These are phyloP conservation scores for Lachnellula arida DNA, from an alignment of 2,329 filamentous ascomycete genomes.

Conservation along the genomic window DNA sequence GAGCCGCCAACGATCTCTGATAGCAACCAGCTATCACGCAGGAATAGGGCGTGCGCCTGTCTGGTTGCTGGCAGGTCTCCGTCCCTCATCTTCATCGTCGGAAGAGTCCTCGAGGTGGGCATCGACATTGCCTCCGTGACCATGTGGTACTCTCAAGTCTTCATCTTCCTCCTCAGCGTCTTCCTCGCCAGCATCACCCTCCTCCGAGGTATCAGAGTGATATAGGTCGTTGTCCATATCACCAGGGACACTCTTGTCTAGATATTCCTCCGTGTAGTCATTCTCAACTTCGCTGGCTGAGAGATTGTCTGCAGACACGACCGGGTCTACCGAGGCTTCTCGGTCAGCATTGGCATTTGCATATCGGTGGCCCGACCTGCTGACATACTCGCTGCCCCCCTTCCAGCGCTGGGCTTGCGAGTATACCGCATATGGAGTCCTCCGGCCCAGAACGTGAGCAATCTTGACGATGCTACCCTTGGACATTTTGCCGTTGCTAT, in stretches of 20 bases:
- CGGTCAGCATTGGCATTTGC: no score
- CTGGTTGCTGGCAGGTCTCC: neutral
- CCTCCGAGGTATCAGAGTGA: neutral
- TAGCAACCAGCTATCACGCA: neutral
- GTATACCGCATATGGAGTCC: neutral
- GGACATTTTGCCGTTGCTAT: neutral
- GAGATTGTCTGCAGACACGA: no score
- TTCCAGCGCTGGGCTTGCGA: neutral
- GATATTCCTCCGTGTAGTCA: no score
- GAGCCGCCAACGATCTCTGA: no score
- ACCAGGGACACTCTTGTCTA: no score
- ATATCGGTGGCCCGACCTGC: no score
- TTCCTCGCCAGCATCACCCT: neutral
- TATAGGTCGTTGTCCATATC: no score
- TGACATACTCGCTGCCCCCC: neutral
- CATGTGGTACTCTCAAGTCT: neutral
- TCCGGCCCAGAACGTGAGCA: neutral
- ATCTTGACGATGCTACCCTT: neutral
- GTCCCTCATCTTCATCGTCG: constrained; percentile 5
- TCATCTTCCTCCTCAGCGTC: neutral
- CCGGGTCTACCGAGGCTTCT: no score
- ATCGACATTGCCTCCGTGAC: neutral
- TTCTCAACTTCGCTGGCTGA: no score
- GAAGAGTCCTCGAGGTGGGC: neutral
- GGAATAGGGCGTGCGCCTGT: neutral